phyloP scores from a whole-genome alignment of 2,329 filamentous ascomycete genomes.

The Hypoxylon sp. region DNA sequence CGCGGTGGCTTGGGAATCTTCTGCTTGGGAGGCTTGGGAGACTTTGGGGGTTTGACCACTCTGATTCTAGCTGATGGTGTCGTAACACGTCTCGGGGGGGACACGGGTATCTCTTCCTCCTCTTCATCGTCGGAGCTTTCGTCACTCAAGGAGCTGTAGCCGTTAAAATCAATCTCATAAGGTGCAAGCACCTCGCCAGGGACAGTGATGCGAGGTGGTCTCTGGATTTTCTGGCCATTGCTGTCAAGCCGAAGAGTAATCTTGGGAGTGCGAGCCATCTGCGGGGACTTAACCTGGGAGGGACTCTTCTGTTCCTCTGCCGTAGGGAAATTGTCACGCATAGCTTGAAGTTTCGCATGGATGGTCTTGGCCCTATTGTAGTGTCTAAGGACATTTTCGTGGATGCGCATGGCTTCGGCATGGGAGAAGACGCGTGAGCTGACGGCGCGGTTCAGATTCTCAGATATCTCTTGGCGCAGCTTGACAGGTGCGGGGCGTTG shows the following conservation, averaged over 20 bases:
- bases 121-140: constrained; percentile 61
- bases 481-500: constrained; percentile 64
- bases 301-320: constrained; percentile 67
- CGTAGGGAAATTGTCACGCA: constrained; percentile 73
- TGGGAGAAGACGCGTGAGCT: constrained; percentile 71
- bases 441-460: constrained; percentile 68
- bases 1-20: constrained; percentile 55
- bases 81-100: constrained; percentile 57
- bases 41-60: constrained; percentile 63
- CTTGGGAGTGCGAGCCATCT: constrained; percentile 65
- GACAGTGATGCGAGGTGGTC: constrained; percentile 73
- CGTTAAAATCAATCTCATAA: constrained; percentile 75
- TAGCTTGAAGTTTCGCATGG: constrained; percentile 70
- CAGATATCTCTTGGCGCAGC: constrained; percentile 73
- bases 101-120: constrained; percentile 58
- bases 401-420: constrained; percentile 74
- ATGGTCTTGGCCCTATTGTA: constrained; percentile 73
- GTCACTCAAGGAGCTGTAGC: constrained; percentile 68
- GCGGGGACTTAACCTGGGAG: constrained; percentile 68
- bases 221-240: constrained; percentile 63
- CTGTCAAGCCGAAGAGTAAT: constrained; percentile 61
- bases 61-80: constrained; percentile 65
- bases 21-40: constrained; percentile 63
- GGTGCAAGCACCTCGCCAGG: constrained; percentile 77
- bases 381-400: constrained; percentile 74